Conservation (phyloP, 106 monocot genomes). For the Dendrobium chrysotoxum region DNA sequence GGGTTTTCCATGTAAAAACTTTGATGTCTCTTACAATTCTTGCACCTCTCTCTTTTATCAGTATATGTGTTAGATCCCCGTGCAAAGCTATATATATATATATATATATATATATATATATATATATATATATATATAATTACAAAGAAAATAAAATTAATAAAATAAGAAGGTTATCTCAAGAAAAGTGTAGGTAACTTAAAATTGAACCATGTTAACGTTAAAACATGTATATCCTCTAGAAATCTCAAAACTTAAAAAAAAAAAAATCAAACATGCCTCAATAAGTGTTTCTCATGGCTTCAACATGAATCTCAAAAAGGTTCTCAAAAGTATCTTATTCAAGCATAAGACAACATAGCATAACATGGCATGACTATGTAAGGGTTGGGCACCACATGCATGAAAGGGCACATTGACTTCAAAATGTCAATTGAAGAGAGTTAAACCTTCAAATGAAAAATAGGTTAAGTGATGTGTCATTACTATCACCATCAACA, state of each 20-base stretch:
- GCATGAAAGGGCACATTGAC: background rate
- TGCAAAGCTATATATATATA: too few relatives aligned
- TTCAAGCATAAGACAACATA: background rate
- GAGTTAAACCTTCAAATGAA: background rate
- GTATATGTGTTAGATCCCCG: too few relatives aligned
- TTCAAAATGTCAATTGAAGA: background rate
- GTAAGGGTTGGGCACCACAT: background rate
- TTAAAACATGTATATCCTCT: background rate
- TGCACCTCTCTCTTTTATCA: too few relatives aligned
- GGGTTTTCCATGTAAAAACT: too few relatives aligned
- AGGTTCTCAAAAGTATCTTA: background rate
- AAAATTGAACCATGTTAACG: too few relatives aligned
- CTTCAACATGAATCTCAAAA: background rate
- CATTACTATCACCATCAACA: too few relatives aligned
- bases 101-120: background rate
- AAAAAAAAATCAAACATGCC: background rate
- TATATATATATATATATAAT: background rate
- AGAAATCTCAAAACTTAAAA: background rate
- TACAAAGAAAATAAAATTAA: too few relatives aligned
- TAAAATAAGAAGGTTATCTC: too few relatives aligned
- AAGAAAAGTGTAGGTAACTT: too few relatives aligned
- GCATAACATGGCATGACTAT: background rate
- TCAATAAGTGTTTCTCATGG: background rate
- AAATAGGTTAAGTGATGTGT: background rate
- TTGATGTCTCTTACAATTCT: too few relatives aligned